These are phyloP conservation scores for Poronia punctata DNA, from an alignment of 495 filamentous ascomycete species.

Conservation along the genomic window DNA sequence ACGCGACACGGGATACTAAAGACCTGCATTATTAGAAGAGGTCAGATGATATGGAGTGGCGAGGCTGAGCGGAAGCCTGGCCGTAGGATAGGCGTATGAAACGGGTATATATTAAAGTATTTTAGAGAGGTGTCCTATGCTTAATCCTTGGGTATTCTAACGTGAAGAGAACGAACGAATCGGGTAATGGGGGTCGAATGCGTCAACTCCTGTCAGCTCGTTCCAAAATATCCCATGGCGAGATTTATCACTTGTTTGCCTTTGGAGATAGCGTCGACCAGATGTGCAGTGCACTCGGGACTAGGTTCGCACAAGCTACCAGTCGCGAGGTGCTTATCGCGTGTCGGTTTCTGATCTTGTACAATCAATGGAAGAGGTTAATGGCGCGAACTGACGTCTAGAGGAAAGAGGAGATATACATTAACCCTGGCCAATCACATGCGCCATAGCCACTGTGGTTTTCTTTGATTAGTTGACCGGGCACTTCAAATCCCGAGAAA, in stretches of 20 bases:
- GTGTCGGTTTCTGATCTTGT: slow-evolving; percentile 6
- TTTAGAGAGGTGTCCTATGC: slow-evolving; percentile 1
- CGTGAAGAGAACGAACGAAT: too few species aligned
- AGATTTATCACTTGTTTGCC: slow-evolving; percentile 5
- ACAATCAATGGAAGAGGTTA: slow-evolving; percentile 8
- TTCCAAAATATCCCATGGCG: slow-evolving; percentile 18
- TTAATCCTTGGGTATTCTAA: slow-evolving; percentile 1
- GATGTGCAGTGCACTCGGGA: slow-evolving; percentile 11
- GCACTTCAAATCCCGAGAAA: slow-evolving; percentile 30
- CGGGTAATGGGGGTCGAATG: slow-evolving; percentile 15
- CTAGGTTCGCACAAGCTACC: too few species aligned
- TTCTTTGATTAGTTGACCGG: slow-evolving; percentile 11
- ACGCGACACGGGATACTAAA: slow-evolving; percentile 13
- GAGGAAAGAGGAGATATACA: slow-evolving; percentile 21
- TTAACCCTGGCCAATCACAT: slow-evolving; percentile 19
- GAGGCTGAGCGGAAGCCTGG: slow-evolving; percentile 22
- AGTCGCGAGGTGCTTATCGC: slow-evolving; percentile 3
- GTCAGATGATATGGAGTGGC: slow-evolving; percentile 19
- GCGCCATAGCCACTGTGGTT: slow-evolving; percentile 4
- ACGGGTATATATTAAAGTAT: slow-evolving; percentile 13
- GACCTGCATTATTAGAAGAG: slow-evolving; percentile 26
- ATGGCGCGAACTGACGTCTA: slow-evolving; percentile 7
- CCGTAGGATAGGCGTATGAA: slow-evolving; percentile 15
- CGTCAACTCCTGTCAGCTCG: slow-evolving; percentile 15
- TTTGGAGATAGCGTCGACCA: slow-evolving; percentile 9